phyloP scores from a whole-genome alignment of 208 protist genomes.

The Crithidia brevicula region DNA sequence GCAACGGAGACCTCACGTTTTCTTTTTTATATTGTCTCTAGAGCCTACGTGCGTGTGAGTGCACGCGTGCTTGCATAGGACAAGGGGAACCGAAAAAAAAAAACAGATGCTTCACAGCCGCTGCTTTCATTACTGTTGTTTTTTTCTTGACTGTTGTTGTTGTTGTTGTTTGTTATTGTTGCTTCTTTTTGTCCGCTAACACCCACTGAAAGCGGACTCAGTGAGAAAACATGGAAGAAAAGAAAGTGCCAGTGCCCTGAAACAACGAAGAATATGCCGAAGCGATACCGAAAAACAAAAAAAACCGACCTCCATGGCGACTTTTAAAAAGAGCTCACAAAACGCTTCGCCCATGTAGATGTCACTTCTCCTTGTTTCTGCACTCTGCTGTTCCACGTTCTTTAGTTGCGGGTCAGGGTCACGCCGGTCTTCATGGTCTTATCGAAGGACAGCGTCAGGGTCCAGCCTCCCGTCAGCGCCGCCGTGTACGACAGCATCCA shows the following conservation, averaged over 20 bases:
- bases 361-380: background rate
- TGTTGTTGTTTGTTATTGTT: background rate
- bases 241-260: too few species aligned
- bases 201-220: too few species aligned
- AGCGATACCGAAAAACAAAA: too few species aligned
- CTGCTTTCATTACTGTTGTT: background rate
- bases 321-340: too few species aligned
- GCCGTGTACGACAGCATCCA: conserved; percentile 69
- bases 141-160: background rate
- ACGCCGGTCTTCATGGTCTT: conserved; percentile 52
- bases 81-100: background rate
- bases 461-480: conserved; percentile 64
- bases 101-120: background rate
- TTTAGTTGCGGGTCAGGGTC: conserved; percentile 49
- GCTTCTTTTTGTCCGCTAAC: too few species aligned
- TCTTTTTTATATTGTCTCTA: too few species aligned
- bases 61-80: background rate
- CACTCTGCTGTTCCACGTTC: background rate
- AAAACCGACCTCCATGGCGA: too few species aligned
- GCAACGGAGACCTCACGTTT: too few species aligned
- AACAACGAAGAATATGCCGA: too few species aligned
- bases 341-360: too few species aligned
- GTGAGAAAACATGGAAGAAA: too few species aligned
- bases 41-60: too few species aligned
- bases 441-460: conserved; percentile 58